These are phyloP conservation scores for Saturnispora saitoi DNA, from an alignment of 805 yeast species.

Conservation along the genomic window DNA sequence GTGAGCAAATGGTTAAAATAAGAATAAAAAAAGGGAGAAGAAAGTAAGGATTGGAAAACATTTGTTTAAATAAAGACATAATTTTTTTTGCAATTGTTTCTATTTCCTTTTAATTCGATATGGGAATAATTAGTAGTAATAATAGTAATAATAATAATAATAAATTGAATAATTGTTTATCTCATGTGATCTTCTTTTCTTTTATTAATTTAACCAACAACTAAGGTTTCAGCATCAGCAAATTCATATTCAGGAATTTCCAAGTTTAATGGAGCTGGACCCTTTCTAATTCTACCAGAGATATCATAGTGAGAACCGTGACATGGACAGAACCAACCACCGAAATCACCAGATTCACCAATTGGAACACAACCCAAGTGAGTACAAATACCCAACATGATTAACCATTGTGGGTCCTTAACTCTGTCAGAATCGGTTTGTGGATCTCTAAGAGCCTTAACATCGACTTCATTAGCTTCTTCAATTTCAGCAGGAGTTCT, in stretches of 20 bases:
- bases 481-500: slow-evolving; percentile 88
- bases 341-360: slow-evolving; percentile 99
- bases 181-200: background rate
- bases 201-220: slow-evolving; percentile 61
- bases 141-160: background rate
- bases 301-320: slow-evolving; percentile 99
- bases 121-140: slow-evolving; percentile 1
- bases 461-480: slow-evolving; percentile 83
- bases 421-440: slow-evolving; percentile 90
- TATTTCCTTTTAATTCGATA: background rate
- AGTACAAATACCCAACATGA: slow-evolving; percentile 99
- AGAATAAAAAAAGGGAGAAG: background rate
- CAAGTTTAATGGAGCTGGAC: slow-evolving; percentile 98
- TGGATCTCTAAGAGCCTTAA: slow-evolving; percentile 83
- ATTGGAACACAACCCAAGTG: slow-evolving; percentile 99
- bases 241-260: slow-evolving; percentile 92
- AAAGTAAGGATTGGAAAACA: background rate
- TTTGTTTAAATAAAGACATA: background rate
- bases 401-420: slow-evolving; percentile 94
- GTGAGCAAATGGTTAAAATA: background rate
- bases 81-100: background rate
- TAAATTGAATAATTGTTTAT: background rate
- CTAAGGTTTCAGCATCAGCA: slow-evolving; percentile 64
- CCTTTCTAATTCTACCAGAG: slow-evolving; percentile 99
- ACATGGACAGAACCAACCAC: slow-evolving; percentile 99